phyloP scores from a whole-genome alignment of 768 basidiomycete genomes.

The Lactarius hengduanensis region DNA sequence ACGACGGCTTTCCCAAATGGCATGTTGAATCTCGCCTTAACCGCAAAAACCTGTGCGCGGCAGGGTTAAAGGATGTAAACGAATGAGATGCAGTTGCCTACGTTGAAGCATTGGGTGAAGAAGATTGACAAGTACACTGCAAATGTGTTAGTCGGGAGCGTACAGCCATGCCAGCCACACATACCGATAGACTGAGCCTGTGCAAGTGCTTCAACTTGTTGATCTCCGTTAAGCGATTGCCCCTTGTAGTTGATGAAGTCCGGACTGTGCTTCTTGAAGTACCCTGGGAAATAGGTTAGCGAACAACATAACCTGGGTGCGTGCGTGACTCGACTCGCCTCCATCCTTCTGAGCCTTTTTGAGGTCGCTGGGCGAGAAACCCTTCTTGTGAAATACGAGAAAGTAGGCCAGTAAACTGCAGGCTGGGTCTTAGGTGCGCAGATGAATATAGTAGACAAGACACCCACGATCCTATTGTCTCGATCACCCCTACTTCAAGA shows the following conservation, averaged over 20 bases:
- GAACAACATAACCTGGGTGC: background rate
- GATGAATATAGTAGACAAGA: slow-evolving; percentile 2
- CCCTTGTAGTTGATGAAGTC: slow-evolving; percentile 58
- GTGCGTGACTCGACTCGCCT: background rate
- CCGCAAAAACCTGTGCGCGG: slow-evolving; percentile 53
- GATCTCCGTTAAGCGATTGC: slow-evolving; percentile 41
- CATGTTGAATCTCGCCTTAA: slow-evolving; percentile 59
- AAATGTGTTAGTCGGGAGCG: slow-evolving; percentile 3
- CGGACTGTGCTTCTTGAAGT: slow-evolving; percentile 48
- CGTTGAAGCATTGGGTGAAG: slow-evolving; percentile 69
- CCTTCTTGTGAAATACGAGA: slow-evolving; percentile 60
- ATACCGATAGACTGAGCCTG: slow-evolving; percentile 62
- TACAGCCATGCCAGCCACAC: slow-evolving; percentile 16
- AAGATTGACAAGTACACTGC: slow-evolving; percentile 63
- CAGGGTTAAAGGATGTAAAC: background rate
- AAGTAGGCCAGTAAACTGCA: slow-evolving; percentile 61
- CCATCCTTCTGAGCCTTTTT: slow-evolving; percentile 44
- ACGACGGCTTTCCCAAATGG: slow-evolving; percentile 61
- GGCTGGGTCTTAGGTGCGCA: background rate
- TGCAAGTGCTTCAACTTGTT: slow-evolving; percentile 58
- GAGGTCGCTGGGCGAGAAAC: slow-evolving; percentile 60
- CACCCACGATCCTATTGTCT: slow-evolving; percentile 54
- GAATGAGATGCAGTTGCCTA: slow-evolving; percentile 32
- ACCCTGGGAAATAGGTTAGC: slow-evolving; percentile 37
- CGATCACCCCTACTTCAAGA: slow-evolving; percentile 62